Evolutionary conservation across 352 stramenopile genomes (phyloP).

Genomic region (Phytophthora podocarpi): DNA sequence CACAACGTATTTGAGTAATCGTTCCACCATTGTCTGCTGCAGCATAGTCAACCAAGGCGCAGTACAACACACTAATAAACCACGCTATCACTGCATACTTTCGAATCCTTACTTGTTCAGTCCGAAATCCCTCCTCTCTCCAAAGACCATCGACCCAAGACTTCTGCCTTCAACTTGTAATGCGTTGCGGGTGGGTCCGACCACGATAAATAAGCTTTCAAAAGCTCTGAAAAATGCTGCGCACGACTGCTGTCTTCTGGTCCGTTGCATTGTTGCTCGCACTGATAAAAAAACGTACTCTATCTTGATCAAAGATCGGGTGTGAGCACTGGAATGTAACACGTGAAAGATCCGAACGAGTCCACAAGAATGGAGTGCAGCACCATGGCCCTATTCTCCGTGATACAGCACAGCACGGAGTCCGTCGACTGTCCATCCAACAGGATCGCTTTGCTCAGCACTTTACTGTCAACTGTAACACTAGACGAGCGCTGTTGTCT

Average conservation of each 20-base stretch:
- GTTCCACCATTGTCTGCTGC: background rate
- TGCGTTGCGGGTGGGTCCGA: background rate
- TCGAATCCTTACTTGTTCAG: constrained; percentile 12
- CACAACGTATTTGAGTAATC: constrained; percentile 16
- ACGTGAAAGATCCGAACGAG: constrained; percentile 82
- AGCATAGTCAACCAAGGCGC: background rate
- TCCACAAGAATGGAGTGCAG: constrained; percentile 81
- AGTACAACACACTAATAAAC: background rate
- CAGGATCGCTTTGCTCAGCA: constrained; percentile 78
- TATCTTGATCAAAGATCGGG: constrained; percentile 46
- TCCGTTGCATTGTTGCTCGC: too few species aligned
- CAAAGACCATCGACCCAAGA: constrained; percentile 2
- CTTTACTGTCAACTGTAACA: constrained; percentile 81
- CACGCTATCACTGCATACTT: background rate
- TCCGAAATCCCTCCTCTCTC: background rate
- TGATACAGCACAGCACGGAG: constrained; percentile 81
- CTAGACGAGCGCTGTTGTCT: constrained; percentile 42
- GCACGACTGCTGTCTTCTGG: background rate
- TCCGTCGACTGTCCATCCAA: constrained; percentile 72
- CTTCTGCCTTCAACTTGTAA: constrained; percentile 2
- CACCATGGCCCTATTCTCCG: constrained; percentile 80
- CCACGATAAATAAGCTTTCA: constrained; percentile 17
- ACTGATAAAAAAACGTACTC: too few species aligned
- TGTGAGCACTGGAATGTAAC: constrained; percentile 80
- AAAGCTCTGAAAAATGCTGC: background rate